These are phyloP conservation scores for Lachnellula subtilissima DNA, from an alignment of 2,329 filamentous ascomycete genomes.

Conservation along the genomic window DNA sequence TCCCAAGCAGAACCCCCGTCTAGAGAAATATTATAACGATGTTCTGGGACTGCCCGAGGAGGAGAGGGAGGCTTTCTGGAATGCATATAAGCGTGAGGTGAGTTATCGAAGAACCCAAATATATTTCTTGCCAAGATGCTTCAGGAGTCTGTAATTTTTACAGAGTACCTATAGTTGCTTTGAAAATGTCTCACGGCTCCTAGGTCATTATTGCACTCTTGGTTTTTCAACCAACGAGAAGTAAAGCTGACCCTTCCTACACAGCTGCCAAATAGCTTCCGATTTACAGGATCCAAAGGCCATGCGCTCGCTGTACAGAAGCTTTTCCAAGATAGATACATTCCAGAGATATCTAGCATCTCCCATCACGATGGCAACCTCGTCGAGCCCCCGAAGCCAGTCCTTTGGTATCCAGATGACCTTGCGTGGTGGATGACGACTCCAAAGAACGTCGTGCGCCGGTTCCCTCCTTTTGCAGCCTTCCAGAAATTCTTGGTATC, in stretches of 20 bases:
- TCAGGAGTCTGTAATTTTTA: no score
- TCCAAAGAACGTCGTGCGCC: constrained; percentile 90
- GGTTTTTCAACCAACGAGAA: no score
- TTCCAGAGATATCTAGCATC: constrained; percentile 83
- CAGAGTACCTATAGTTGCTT: no score
- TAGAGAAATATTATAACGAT: constrained; percentile 81
- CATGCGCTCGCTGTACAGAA: constrained; percentile 91
- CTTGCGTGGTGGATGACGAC: constrained; percentile 98
- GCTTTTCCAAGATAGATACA: constrained; percentile 80
- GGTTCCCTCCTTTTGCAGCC: constrained; percentile 86
- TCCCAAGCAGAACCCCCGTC: constrained; percentile 73
- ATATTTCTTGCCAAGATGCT: no score
- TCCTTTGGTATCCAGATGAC: constrained; percentile 90
- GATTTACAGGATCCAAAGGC: constrained; percentile 94
- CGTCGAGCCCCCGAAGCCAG: constrained; percentile 75
- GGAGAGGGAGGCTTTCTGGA: constrained; percentile 81
- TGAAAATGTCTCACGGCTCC: no score
- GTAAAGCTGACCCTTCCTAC: no score
- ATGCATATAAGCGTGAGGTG: constrained; percentile 66
- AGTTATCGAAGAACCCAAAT: no score
- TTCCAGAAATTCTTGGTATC: constrained; percentile 98
- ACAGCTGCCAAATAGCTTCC: constrained; percentile 84
- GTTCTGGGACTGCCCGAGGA: constrained; percentile 70
- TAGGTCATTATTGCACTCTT: no score
- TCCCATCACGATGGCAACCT: constrained; percentile 74